A percentile compares a stretch with the other conserved stretches of the same genome.
phyloP scores from a whole-genome alignment of 2,329 filamentous ascomycete genomes.

The Incumbomyces lentus region DNA sequence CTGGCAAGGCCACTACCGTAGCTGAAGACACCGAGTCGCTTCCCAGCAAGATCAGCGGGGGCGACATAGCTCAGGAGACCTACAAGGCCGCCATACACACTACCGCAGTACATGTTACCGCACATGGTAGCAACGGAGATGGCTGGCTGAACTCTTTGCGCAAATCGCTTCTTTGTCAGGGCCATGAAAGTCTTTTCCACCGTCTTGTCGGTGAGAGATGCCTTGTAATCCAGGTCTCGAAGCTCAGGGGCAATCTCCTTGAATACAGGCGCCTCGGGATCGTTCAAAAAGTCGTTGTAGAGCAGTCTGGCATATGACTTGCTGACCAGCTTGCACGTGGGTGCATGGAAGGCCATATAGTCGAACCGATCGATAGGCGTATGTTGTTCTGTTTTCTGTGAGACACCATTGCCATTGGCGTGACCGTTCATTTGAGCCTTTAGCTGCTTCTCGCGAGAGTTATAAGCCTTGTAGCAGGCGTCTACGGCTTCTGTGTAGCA shows the following conservation, averaged over 20 bases:
- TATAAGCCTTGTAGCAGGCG: slow-evolving; percentile 70
- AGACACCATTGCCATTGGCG: slow-evolving; percentile 39
- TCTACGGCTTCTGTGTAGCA: slow-evolving; percentile 77
- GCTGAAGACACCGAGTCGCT: slow-evolving; percentile 66
- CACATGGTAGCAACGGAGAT: slow-evolving; percentile 70
- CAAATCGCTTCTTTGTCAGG: slow-evolving; percentile 73
- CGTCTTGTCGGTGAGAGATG: slow-evolving; percentile 68
- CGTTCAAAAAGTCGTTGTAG: slow-evolving; percentile 73
- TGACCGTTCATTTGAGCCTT: slow-evolving; percentile 32
- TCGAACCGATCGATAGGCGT: slow-evolving; percentile 69
- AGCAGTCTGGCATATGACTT: slow-evolving; percentile 76
- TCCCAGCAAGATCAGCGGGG: slow-evolving; percentile 54
- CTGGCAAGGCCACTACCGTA: slow-evolving; percentile 69
- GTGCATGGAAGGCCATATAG: slow-evolving; percentile 72
- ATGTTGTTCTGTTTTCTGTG: slow-evolving; percentile 40
- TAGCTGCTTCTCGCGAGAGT: slow-evolving; percentile 57
- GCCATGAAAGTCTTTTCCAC: slow-evolving; percentile 82
- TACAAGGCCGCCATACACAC: slow-evolving; percentile 48
- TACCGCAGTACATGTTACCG: slow-evolving; percentile 54
- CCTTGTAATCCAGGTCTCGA: slow-evolving; percentile 66
- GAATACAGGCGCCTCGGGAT: slow-evolving; percentile 58
- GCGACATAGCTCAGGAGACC: slow-evolving; percentile 54
- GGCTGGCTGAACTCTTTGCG: slow-evolving; percentile 62
- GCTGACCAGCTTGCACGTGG: slow-evolving; percentile 76
- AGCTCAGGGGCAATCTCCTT: slow-evolving; percentile 66